Conservation (phyloP, 768 basidiomycete species). For the Leccinum barrowsii region DNA sequence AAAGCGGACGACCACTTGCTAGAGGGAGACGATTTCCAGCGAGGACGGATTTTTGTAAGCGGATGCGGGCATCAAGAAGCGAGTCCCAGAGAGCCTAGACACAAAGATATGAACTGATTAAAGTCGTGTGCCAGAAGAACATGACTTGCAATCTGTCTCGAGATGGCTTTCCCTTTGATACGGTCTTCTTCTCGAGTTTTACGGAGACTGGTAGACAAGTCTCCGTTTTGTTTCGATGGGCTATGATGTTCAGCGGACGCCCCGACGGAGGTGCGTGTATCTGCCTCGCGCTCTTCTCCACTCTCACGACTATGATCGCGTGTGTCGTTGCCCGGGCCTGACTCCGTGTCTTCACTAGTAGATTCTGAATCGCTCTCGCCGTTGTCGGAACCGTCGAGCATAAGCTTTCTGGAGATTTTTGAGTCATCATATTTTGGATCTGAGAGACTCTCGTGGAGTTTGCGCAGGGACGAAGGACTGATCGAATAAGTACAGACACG, state of each 20-base stretch:
- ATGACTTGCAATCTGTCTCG: conserved; percentile 71
- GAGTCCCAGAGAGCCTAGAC: conserved; percentile 78
- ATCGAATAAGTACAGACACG: conserved; percentile 5
- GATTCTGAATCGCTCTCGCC: conserved; percentile 3
- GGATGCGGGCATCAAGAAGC: conserved; percentile 87
- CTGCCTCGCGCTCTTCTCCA: conserved; percentile 9
- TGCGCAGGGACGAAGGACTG: conserved; percentile 71
- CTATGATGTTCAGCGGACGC: conserved; percentile 10
- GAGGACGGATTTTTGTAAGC: conserved; percentile 75
- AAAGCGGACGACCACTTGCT: conserved; percentile 38
- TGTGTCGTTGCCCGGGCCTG: conserved; percentile 12
- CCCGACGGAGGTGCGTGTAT: conserved; percentile 8
- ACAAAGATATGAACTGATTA: conserved; percentile 4
- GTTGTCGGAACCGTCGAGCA: conserved; percentile 39
- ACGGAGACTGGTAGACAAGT: conserved; percentile 51
- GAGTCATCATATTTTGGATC: conserved; percentile 81
- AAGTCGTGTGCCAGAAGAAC: conserved; percentile 8
- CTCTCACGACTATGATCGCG: conserved; percentile 13
- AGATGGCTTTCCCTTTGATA: conserved; percentile 80
- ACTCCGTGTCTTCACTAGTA: conserved; percentile 13
- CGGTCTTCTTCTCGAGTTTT: conserved; percentile 65
- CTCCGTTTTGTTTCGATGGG: conserved; percentile 25
- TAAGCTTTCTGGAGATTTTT: conserved; percentile 55
- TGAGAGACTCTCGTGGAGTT: conserved; percentile 56
- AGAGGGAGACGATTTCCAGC: conserved; percentile 63